A percentile compares a stretch with the other conserved stretches of the same genome.
These are phyloP conservation scores for Talinum fruticosum DNA, from an alignment of 148 eudicot species.

Conservation along the genomic window DNA sequence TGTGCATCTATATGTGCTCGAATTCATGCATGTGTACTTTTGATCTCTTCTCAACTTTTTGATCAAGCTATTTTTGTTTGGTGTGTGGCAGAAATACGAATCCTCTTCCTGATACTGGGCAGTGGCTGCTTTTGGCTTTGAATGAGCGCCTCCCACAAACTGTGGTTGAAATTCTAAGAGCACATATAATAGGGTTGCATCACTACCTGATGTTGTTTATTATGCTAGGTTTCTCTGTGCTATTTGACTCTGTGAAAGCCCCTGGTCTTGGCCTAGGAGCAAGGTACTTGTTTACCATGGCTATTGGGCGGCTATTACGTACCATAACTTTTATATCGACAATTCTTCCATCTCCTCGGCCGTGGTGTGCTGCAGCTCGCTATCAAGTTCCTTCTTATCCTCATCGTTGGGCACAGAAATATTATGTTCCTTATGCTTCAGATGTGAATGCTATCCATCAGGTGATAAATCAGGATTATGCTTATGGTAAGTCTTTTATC, in stretches of 20 bases:
- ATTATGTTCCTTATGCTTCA: conserved; percentile 85
- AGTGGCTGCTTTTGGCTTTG: conserved; percentile 81
- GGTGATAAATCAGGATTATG: conserved; percentile 56
- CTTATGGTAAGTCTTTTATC: conserved; percentile 51
- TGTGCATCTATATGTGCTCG: not conserved
- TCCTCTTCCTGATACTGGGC: conserved; percentile 99
- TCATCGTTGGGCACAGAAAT: conserved; percentile 94
- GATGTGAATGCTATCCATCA: conserved; percentile 65
- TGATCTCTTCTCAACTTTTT: not conserved
- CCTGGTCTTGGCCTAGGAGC: conserved; percentile 99
- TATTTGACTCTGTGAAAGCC: conserved; percentile 83
- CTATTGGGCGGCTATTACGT: conserved; percentile 83
- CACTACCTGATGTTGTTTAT: conserved; percentile 94
- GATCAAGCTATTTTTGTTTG: not conserved
- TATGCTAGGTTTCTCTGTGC: conserved; percentile 91
- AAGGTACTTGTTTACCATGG: conserved; percentile 94
- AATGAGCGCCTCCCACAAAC: conserved; percentile 81
- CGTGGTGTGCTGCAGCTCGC: conserved; percentile 93
- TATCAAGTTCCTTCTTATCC: conserved; percentile 73
- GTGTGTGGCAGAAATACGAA: conserved; percentile 53
- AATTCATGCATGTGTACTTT: not conserved
- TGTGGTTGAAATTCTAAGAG: conserved; percentile 76
- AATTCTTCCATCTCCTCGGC: conserved; percentile 89
- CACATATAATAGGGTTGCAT: conserved; percentile 79
- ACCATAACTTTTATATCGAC: conserved; percentile 75